Evolutionary conservation across 345 rosid species (phyloP), one percentile per base, ranked within the genome.

Genomic region (Adansonia digitata): DNA sequence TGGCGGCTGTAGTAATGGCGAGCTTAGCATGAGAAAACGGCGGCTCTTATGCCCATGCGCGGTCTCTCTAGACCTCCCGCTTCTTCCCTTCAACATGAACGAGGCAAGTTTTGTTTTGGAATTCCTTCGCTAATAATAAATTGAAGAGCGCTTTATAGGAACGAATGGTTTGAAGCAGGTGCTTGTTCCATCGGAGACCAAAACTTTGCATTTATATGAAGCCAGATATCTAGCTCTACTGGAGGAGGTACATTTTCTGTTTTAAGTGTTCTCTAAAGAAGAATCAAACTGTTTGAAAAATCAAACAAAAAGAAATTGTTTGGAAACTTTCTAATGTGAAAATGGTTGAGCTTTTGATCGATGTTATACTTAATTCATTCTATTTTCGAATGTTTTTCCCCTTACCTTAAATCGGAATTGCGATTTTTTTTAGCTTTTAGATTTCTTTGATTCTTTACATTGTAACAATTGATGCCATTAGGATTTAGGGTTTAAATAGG

Each of bases 151-250:
- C 49, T 29, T 66, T 3, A 9, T 61, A 27, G 37, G 7, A 49
- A 17, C n/a, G n/a, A n/a, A n/a, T 49, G 55, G 55, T 31, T 31
- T 31, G 17, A 46, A 62, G 4, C 82, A 92, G 97, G 91, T 90
- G 72, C 85, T 92, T 73, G 87, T 92, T 29, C 97, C 95, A 46
- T 83, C 92, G 3, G 97, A 92, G 91, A 88, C 81, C 51, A 92
- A 92, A 84, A 80, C 79, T 22, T 75, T 92, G 80, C 93, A 92
- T 85, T 72, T 92, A 26, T 90, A 87, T 66, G 95, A 92, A 83
- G 95, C 97, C 62, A 83, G 92, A 74, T 90, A 89, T 79, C 75
- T 90, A 74, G 84, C 95, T 74, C 56, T 90, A 75, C 86, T 92
- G 71, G 95, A 92, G 74, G 92, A 90, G 92, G 97, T 90, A 90